A percentile compares a stretch with the other conserved stretches of the same genome.
Evolutionary conservation across 1,284 basidiomycete species (phyloP).

Genomic region (Kwoniella shivajii): DNA sequence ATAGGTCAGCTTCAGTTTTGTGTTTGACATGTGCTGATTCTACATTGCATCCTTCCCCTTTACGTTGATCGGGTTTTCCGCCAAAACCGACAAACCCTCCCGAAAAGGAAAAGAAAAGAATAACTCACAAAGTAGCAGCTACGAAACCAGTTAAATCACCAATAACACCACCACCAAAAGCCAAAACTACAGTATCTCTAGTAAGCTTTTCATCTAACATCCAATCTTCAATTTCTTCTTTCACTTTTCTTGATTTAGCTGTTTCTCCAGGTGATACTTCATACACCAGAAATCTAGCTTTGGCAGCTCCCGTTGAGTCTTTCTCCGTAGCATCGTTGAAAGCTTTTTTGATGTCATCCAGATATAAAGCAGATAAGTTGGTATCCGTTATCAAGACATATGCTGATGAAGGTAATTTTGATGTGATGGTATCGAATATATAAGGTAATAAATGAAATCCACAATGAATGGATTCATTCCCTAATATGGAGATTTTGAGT

Average conservation of each 20-base stretch:
- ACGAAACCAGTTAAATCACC: constrained; percentile 96
- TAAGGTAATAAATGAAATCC: constrained; percentile 87
- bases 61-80: no score
- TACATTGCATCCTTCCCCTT: no score
- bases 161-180: constrained; percentile 94
- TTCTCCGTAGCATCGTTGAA: constrained; percentile 62
- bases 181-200: constrained; percentile 88
- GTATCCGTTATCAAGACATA: constrained; percentile 94
- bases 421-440: constrained; percentile 76
- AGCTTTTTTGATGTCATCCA: constrained; percentile 66
- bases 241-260: constrained; percentile 86
- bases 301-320: constrained; percentile 41
- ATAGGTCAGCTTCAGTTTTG: no score
- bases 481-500: constrained; percentile 75
- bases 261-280: constrained; percentile 88
- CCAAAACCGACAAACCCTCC: no score
- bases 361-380: constrained; percentile 78
- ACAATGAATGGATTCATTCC: constrained; percentile 83
- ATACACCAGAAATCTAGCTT: constrained; percentile 73
- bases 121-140: constrained; percentile 90
- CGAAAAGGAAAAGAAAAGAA: neutral
- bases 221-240: constrained; percentile 93
- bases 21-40: no score
- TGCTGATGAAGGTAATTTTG: constrained; percentile 75
- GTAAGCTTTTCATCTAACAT: constrained; percentile 86